Percentiles rank a stretch among this genome's conserved stretches.
These are phyloP conservation scores for Staphylotrichum tortipilum DNA, from an alignment of 495 filamentous ascomycete genomes.

Conservation along the genomic window DNA sequence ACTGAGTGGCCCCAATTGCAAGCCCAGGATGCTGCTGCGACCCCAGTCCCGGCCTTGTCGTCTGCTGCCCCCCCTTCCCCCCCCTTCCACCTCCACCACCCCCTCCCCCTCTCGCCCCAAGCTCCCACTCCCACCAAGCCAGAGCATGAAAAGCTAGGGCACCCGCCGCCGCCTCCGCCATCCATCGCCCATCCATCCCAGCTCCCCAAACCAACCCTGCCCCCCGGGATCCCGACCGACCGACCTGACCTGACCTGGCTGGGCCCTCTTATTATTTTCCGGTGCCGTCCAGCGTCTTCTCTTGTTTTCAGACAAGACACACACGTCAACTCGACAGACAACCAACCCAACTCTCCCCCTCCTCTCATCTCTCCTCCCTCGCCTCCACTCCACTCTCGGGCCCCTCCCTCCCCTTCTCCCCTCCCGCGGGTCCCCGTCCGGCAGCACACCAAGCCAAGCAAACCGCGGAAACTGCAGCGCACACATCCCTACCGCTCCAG, in stretches of 20 bases:
- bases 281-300: neutral
- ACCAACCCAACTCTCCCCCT: too few species aligned
- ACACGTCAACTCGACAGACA: too few species aligned
- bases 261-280: neutral
- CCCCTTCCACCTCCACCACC: neutral
- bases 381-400: too few species aligned
- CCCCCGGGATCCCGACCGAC: too few species aligned
- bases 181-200: neutral
- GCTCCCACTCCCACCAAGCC: too few species aligned
- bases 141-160: constrained; percentile 7
- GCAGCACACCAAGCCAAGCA: too few species aligned
- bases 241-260: too few species aligned
- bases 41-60: constrained; percentile 5
- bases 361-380: too few species aligned
- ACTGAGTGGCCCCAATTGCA: neutral
- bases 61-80: neutral
- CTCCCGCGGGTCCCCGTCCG: too few species aligned
- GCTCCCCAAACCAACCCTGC: neutral
- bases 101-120: neutral
- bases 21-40: neutral
- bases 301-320: too few species aligned
- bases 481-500: constrained; percentile 7
- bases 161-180: neutral
- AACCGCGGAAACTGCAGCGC: too few species aligned
- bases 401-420: too few species aligned